These are phyloP conservation scores for Azolla pinnata DNA, from an alignment of 75 land plant genomes.

Conservation along the genomic window DNA sequence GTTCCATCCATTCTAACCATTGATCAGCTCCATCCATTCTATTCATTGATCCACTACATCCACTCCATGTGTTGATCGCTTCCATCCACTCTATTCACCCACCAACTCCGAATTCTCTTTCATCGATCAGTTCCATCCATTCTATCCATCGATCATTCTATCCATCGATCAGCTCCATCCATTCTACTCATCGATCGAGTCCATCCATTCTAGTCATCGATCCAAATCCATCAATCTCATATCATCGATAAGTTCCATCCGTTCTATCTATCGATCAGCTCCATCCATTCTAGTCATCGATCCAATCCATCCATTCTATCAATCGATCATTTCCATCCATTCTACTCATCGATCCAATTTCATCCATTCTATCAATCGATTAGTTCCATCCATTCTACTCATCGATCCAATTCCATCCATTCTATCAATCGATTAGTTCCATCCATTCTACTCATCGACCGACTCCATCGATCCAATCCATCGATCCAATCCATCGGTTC, in stretches of 20 bases:
- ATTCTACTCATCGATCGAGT: no score
- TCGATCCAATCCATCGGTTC: background rate
- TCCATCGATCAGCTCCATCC: no score
- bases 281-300: background rate
- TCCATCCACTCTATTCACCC: no score
- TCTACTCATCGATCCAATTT: background rate
- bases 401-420: background rate
- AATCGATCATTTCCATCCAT: background rate
- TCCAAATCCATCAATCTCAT: no score
- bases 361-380: conserved; percentile 1
- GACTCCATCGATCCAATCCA: background rate
- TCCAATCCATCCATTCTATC: background rate
- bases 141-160: no score
- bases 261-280: background rate
- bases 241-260: background rate
- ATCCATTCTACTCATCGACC: background rate
- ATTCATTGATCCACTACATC: no score
- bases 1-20: no score
- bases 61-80: no score
- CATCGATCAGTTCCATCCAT: no score
- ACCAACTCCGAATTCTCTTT: no score
- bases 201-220: no score
- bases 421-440: background rate
- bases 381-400: background rate
- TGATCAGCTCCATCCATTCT: no score